Base-by-base conservation (phyloP, 805 yeast species). In the Tetrapisispora iriomotensis region DNA sequence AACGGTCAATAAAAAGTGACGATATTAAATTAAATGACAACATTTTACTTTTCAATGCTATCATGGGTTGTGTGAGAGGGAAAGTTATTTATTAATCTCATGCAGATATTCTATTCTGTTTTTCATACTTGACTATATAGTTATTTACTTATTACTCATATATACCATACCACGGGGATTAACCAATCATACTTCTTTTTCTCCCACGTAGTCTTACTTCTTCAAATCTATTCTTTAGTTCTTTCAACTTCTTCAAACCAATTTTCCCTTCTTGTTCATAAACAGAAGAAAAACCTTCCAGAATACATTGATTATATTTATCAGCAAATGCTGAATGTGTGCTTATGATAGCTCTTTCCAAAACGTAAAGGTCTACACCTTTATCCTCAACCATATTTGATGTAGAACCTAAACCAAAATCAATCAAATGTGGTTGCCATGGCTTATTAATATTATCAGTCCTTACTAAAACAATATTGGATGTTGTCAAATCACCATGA, bases 301-400 rank as follows among this genome's bases (percentile, higher is more conserved):
- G 61, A 6, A 87, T 51, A 87, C 90, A 79, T 30, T 62, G 58
- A 49, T 75, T 79, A 56, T 87, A 87, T 31, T 58, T 51, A 1
- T 68, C 71, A 2, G 95, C 70, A 51, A 72, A 74, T 6, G 70
- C 68, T 0, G 97, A 90, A 60, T 92, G 98, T 1, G 98, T 92
- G 48, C 95, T 84, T 23, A 76, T 64, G 15, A 92, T 72, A 0
- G 98, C 97, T 51, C 97, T 68, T 60, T 92, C 98, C 44, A 92
- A 62, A 9, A 92, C 97, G 51, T 92, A 92, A 43, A 92, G 60
- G 59, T 92, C 98, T n/a, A 92, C 98, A 3, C 97, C 97, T 60
- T 85, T 87, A 53, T 90, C 97, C 51, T 92, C 98, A 0, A 82
- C 72, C 45, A 86, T 57, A 1, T 71, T 70, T 0, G 94, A 77